phyloP scores from a whole-genome alignment of 305 asterid genomes.

The Galium porrigens region DNA sequence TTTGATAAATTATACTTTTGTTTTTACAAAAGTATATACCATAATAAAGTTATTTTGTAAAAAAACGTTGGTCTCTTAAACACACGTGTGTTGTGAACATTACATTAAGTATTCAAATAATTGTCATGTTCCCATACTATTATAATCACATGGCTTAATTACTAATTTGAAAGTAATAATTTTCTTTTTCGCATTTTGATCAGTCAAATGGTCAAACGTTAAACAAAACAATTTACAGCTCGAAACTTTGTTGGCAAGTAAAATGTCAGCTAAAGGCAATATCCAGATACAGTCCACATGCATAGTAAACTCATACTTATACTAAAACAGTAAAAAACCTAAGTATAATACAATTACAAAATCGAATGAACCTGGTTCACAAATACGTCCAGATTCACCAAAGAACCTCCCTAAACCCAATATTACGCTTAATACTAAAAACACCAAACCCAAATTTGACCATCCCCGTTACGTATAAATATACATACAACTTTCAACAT shows the following conservation, averaged over 20 bases:
- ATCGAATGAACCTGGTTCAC: background rate
- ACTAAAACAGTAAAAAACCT: background rate
- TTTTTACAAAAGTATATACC: too few relatives aligned
- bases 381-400: background rate
- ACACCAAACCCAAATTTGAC: background rate
- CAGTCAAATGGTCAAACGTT: background rate
- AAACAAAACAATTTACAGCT: too few relatives aligned
- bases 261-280: background rate
- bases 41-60: too few relatives aligned
- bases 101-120: too few relatives aligned
- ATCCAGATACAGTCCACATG: background rate
- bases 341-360: background rate
- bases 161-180: too few relatives aligned
- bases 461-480: background rate
- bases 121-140: too few relatives aligned
- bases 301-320: background rate
- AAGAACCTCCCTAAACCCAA: background rate
- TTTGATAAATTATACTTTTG: too few relatives aligned
- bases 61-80: too few relatives aligned
- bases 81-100: too few relatives aligned
- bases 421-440: background rate
- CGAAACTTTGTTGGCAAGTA: background rate
- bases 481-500: background rate
- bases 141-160: too few relatives aligned
- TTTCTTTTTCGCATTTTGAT: background rate